Evolutionary conservation across 257 asterid species (phyloP).

Genomic region (Eustoma russellianum): DNA sequence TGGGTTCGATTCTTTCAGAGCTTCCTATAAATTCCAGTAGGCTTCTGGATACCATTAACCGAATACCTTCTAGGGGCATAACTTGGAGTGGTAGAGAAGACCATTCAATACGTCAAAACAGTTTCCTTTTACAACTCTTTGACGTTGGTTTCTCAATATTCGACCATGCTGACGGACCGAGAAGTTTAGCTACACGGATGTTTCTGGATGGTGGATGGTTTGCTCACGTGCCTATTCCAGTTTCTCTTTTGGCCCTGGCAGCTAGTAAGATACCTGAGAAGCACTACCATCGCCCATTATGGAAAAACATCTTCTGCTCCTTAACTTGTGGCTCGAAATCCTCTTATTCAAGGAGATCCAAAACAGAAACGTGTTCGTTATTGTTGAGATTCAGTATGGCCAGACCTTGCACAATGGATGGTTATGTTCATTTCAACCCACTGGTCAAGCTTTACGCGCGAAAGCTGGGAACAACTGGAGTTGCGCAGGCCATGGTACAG

Average conservation of each 20-base stretch:
- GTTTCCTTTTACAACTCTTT: conserved; percentile 74
- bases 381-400: conserved; percentile 56
- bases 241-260: conserved; percentile 53
- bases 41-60: conserved; percentile 77
- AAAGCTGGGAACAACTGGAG: conserved; percentile 45
- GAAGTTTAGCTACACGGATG: conserved; percentile 90
- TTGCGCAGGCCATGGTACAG: conserved; percentile 59
- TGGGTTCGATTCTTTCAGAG: conserved; percentile 83
- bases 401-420: conserved; percentile 43
- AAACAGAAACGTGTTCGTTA: conserved; percentile 56
- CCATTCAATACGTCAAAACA: conserved; percentile 53
- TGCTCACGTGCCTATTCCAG: conserved; percentile 66
- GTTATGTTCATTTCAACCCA: conserved; percentile 43
- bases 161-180: conserved; percentile 86
- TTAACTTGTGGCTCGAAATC: conserved; percentile 62
- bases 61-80: conserved; percentile 58
- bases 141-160: conserved; percentile 96
- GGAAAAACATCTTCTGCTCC: conserved; percentile 55
- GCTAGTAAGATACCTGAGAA: conserved; percentile 81
- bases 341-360: conserved; percentile 56
- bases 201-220: conserved; percentile 89
- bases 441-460: conserved; percentile 49
- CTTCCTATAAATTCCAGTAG: conserved; percentile 85
- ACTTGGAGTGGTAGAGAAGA: conserved; percentile 52
- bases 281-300: conserved; percentile 37